These are phyloP conservation scores for Phytopythium cucurbitacearum DNA, from an alignment of 352 stramenopile species.

Conservation along the genomic window DNA sequence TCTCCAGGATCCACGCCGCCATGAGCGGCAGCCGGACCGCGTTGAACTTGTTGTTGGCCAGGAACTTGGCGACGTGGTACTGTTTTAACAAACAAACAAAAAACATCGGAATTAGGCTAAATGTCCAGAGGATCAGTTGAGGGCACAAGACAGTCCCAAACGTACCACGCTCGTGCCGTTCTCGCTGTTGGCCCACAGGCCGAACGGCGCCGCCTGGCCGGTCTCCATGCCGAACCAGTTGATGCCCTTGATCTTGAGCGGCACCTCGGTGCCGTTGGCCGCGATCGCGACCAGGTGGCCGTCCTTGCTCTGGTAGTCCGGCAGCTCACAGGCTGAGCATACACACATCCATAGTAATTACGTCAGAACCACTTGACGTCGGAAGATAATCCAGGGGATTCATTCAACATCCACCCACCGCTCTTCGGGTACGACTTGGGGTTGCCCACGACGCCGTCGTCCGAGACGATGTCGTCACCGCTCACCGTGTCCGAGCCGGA, in stretches of 20 bases:
- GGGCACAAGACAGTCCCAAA: neutral
- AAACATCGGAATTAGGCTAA: neutral
- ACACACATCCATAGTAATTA: neutral
- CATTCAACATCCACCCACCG: neutral
- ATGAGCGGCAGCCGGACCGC: slow-evolving; percentile 34
- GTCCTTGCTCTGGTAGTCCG: slow-evolving; percentile 62
- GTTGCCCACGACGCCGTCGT: slow-evolving; percentile 54
- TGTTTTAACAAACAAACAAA: neutral
- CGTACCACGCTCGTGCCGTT: slow-evolving; percentile 52
- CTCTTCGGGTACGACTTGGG: slow-evolving; percentile 47
- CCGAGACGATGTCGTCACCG: slow-evolving; percentile 30
- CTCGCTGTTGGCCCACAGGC: slow-evolving; percentile 53
- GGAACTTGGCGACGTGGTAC: slow-evolving; percentile 34
- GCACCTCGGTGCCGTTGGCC: slow-evolving; percentile 61
- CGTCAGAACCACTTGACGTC: neutral
- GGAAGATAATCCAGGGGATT: too few species aligned
- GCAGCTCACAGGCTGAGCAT: slow-evolving; percentile 31
- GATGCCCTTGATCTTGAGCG: slow-evolving; percentile 67
- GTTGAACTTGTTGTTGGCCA: slow-evolving; percentile 44
- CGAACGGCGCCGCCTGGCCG: slow-evolving; percentile 37
- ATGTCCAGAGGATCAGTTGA: neutral
- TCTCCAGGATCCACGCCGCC: slow-evolving; percentile 22
- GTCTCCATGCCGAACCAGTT: slow-evolving; percentile 86
- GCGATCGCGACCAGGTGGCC: slow-evolving; percentile 45
- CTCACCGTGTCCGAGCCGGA: slow-evolving; percentile 7